Evolutionary conservation across 2,329 filamentous ascomycete species (phyloP), one percentile per base, ranked within the genome.

Genomic region (Colletotrichum incanum): DNA sequence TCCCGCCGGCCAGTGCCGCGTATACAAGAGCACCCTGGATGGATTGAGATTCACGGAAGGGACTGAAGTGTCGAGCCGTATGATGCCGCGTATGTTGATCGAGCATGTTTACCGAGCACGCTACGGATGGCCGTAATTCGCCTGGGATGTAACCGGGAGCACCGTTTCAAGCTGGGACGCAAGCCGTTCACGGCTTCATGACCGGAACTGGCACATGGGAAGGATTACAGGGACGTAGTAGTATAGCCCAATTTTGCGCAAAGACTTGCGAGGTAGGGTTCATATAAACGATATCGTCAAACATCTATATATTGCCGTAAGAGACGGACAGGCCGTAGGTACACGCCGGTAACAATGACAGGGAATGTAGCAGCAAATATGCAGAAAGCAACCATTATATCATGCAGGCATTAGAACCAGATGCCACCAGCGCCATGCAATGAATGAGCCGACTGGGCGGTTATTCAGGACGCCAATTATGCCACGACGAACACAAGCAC

Each of bases 361-460:
- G 28, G 37, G 37, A 12, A 5, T 43, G 34, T n/a, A 39, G 31
- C 54, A 28, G 49, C 39, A 14, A 50, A 50, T 18, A 47, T 41
- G 45, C 55, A 47, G n/a, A 58, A n/a, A 28, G 54, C 54, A 39
- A 45, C 34, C 61, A 64, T 26, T 55, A 55, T 20, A 23, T 41
- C 61, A 64, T 43, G 18, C 49, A 64, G 49, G 61, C 49, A 34
- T 52, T 31, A 23, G 12, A 60, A 60, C 18, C 54, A 52, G 31
- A 31, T 67, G 54, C 31, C 64, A 31, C 41, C 31, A 64, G 43
- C 52, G 65, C 65, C 58, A 50, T 62, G 65, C 45, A 66, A 67
- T 71, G 47, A 67, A 67, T 71, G 47, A 67, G 8, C 39, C 37
- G 31, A 67, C 2, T 16, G 39, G 54, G 43, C 16, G 39, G 31